Base-by-base conservation (phyloP, 2,329 filamentous ascomycete species). In the Magnaporthiopsis poae region DNA sequence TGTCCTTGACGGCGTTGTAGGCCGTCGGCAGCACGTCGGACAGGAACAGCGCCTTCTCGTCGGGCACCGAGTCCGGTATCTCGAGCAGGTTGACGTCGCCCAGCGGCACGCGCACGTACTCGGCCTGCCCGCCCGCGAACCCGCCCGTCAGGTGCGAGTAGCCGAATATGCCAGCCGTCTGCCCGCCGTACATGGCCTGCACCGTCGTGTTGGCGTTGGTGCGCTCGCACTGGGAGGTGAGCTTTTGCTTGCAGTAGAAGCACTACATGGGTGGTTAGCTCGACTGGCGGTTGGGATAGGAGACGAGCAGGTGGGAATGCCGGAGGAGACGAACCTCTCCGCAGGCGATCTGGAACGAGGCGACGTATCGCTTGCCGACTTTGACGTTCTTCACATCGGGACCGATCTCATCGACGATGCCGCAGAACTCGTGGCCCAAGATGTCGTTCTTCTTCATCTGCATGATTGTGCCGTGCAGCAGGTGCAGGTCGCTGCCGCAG, bases 91-190 rank as follows among this genome's bases (percentile, higher is more conserved):
- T 96, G 68, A 91, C 87, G 71, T 95, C 90, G 35, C 87, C 92
- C 36, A 88, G 85, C 0, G 92, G 91, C 9, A 96, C 91, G 9
- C 92, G 85, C 0, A 93, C 88, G 72, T 92, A 96, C 77, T 96
- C 92, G 4, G 91, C 90, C 76, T 96, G 92, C 0, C 92, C 92
- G 63, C 92, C 91, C 0, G 91, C 91, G 73, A 94, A 96, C 0
- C 92, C 92, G 8, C 91, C 92, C 0, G 90, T 92, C 73, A 96
- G 91, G 73, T 92, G 88, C 2, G 86, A 87, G 73, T 90, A 90
- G 1, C 88, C 88, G 72, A 90, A 90, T 69, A 90, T 87, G 25
- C 87, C 92, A 0, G 90, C 84, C 4, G 91, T 93, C 64, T 87
- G 83, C 2, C 87, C 86, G 15, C 92, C 92, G 73, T 95, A 96